These are phyloP conservation scores for Didymella exigua DNA, from an alignment of 2,329 filamentous ascomycete species.

Conservation along the genomic window DNA sequence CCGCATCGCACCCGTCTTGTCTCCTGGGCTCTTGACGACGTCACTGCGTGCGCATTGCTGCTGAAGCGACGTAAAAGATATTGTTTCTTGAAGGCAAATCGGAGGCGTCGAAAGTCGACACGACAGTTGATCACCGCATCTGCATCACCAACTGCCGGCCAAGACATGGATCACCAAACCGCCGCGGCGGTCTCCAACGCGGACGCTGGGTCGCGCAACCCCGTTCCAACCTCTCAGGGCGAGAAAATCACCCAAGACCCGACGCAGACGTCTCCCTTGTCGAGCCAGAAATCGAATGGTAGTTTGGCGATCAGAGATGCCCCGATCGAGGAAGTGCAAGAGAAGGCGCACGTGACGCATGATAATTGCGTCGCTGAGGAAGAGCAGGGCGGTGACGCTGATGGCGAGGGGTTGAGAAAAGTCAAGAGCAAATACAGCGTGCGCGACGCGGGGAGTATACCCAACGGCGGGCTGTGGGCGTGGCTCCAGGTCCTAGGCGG, in stretches of 20 bases:
- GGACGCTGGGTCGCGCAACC: conserved; percentile 3
- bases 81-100: not conserved
- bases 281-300: conserved; percentile 20
- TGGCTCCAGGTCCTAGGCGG: conserved; percentile 56
- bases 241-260: conserved; percentile 22
- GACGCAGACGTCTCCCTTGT: conserved; percentile 16
- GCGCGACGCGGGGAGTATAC: conserved; percentile 51
- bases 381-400: not conserved
- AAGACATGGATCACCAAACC: conserved; percentile 9
- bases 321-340: conserved; percentile 17
- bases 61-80: not conserved
- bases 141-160: not conserved
- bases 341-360: conserved; percentile 22
- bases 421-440: conserved; percentile 41
- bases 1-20: not conserved
- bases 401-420: conserved; percentile 22
- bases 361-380: conserved; percentile 4
- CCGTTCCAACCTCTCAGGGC: conserved; percentile 14
- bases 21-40: not conserved
- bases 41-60: not conserved
- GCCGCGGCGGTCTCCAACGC: not conserved
- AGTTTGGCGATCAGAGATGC: conserved; percentile 14
- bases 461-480: conserved; percentile 54
- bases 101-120: not conserved
- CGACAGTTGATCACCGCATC: not conserved